Base-by-base conservation (phyloP, 2,329 filamentous ascomycete species). In the Fusarium xylarioides region DNA sequence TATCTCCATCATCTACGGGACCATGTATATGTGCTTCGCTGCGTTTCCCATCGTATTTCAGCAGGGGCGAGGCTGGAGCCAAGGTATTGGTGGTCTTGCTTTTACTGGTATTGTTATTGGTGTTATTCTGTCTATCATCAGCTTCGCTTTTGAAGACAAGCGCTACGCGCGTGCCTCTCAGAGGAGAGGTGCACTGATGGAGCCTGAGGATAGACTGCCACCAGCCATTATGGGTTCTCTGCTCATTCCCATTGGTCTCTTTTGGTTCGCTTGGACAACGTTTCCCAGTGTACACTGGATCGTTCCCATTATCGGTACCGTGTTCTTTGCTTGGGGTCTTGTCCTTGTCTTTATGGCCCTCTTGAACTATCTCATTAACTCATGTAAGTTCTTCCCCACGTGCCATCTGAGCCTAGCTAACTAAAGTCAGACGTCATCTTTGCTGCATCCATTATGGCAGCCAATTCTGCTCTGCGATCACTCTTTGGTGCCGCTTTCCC, bases 1-100 rank as follows among this genome's bases (percentile, higher is more conserved):
- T 81, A 88, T 91, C 82, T 89, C 90, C 49, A 90, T 88, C 9
- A 68, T 68, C 1, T 72, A 71, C 6, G 69, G 69, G 2, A 71
- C 63, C 2, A 57, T 72, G 38, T 71, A 71, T 1, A 72, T 72
- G 68, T 71, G 68, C 6, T 71, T 71, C 30, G 63, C 68, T 0
- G 63, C 68, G 3, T 71, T 71, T n/a, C 68, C 68, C 1, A 72
- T 71, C 0, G 57, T 71, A 4, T 72, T 71, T 11, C 69, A 71
- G n/a, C 14, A 32, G 2, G 68, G 68, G 1, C 18, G 57, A 47
- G 69, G 69, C 0, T 71, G 69, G 69, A 59, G 32, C 4, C 68
- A 71, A 7, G 68, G 69, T 0, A 19, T 71, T 2, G 69, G 69
- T 7, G 69, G 69, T 0, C 23, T 71, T 2, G 46, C 68, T 0